A percentile compares a stretch with the other conserved stretches of the same genome.
These are phyloP conservation scores for Aspergillus carlsbadensis DNA, from an alignment of 495 filamentous ascomycete genomes.

Conservation along the genomic window DNA sequence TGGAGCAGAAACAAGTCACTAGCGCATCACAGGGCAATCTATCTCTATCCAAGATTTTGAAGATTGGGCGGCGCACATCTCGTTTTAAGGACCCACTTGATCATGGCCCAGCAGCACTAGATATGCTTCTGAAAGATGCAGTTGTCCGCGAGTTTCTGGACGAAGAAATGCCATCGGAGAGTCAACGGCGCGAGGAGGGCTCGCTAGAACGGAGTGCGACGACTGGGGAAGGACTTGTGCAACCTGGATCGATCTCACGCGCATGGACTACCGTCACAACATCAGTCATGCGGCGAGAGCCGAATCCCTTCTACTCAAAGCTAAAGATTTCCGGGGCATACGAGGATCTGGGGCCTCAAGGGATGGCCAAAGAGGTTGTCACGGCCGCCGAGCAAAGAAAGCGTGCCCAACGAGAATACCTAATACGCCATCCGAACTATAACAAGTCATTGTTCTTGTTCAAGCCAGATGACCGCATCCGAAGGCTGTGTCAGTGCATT, in stretches of 20 bases:
- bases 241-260: constrained; percentile 54
- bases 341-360: constrained; percentile 76
- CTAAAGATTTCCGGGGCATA: constrained; percentile 69
- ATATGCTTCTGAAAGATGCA: constrained; percentile 94
- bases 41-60: constrained; percentile 84
- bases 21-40: constrained; percentile 66
- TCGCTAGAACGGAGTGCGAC: constrained; percentile 22
- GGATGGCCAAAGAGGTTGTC: constrained; percentile 87
- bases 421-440: constrained; percentile 82
- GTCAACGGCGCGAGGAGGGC: constrained; percentile 26
- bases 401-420: constrained; percentile 84
- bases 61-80: constrained; percentile 62
- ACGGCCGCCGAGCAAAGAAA: constrained; percentile 78
- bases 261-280: constrained; percentile 56
- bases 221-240: constrained; percentile 33
- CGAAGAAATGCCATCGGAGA: constrained; percentile 45
- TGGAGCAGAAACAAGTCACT: constrained; percentile 86
- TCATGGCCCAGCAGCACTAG: constrained; percentile 81
- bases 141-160: constrained; percentile 94
- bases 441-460: constrained; percentile 93
- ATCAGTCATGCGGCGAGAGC: constrained; percentile 62
- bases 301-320: constrained; percentile 93
- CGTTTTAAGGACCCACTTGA: constrained; percentile 79
- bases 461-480: constrained; percentile 68
- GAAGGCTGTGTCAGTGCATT: constrained; percentile 81